Conservation (phyloP, 768 basidiomycete species). For the Austroboletus festivus region DNA sequence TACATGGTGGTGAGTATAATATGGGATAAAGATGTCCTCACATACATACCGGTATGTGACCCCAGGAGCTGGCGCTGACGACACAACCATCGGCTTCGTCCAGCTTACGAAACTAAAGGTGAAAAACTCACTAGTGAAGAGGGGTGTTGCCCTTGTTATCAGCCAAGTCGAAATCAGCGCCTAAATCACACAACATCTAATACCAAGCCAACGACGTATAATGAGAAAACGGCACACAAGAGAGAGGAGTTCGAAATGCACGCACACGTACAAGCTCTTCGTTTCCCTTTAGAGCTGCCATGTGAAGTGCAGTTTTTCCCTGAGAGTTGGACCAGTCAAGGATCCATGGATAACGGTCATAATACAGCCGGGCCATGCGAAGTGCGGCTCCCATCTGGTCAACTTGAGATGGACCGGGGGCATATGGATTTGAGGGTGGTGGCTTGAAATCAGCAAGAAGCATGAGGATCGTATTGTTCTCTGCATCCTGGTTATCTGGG, state of each 20-base stretch:
- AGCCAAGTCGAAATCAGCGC: constrained; percentile 84
- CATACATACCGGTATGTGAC: constrained; percentile 67
- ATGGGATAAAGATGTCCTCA: constrained; percentile 1
- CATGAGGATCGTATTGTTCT: constrained; percentile 92
- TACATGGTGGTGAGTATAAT: constrained; percentile 11
- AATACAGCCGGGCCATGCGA: constrained; percentile 85
- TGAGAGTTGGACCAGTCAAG: constrained; percentile 91
- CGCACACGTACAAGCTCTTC: constrained; percentile 83
- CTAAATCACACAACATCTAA: constrained; percentile 88
- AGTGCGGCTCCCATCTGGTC: constrained; percentile 71
- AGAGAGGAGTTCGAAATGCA: constrained; percentile 18
- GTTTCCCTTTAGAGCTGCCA: constrained; percentile 85
- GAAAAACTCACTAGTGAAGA: constrained; percentile 76
- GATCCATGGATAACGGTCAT: constrained; percentile 81
- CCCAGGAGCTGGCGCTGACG: constrained; percentile 82
- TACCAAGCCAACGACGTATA: constrained; percentile 5
- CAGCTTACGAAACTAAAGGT: neutral
- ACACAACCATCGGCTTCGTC: constrained; percentile 6
- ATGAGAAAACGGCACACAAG: constrained; percentile 15
- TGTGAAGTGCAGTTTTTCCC: constrained; percentile 88
- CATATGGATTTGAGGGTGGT: constrained; percentile 42
- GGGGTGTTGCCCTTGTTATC: constrained; percentile 93
- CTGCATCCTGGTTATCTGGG: constrained; percentile 62
- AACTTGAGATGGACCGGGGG: constrained; percentile 45
- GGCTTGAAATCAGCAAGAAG: constrained; percentile 83